A percentile compares a stretch with the other conserved stretches of the same genome.
These are phyloP conservation scores for Smallanthus sonchifolius DNA, from an alignment of 129 eudicot species.

Conservation along the genomic window DNA sequence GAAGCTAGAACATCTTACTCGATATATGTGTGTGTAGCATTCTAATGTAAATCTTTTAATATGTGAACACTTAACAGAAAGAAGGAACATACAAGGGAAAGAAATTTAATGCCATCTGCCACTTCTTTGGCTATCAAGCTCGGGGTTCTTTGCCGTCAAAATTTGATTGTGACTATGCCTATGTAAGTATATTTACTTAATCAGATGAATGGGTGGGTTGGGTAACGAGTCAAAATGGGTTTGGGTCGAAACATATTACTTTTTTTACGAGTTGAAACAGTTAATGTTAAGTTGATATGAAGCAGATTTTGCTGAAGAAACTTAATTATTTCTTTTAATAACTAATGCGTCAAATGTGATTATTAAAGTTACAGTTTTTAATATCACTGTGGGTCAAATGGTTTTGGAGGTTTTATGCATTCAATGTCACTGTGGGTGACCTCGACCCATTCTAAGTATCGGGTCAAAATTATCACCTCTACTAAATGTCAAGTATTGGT, in stretches of 20 bases:
- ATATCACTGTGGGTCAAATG: too few relatives aligned
- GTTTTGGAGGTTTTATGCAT: neutral
- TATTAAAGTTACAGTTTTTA: neutral
- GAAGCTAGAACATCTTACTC: conserved; percentile 5
- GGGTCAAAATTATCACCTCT: neutral
- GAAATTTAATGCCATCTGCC: conserved; percentile 95
- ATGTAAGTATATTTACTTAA: conserved; percentile 44
- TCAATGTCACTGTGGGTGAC: neutral
- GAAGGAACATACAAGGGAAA: conserved; percentile 99
- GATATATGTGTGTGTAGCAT: neutral
- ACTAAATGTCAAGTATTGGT: neutral
- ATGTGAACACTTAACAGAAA: conserved; percentile 65
- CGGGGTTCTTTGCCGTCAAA: conserved; percentile 98
- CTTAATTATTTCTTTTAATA: neutral
- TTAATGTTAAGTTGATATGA: neutral
- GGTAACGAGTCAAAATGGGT: neutral
- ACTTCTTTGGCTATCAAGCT: conserved; percentile 99
- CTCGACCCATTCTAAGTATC: neutral
- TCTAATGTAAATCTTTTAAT: conserved; percentile 10
- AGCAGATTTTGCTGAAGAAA: neutral
- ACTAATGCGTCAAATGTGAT: neutral
- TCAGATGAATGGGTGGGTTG: neutral
- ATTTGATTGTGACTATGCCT: conserved; percentile 94
- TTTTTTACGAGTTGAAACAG: neutral
- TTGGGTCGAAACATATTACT: neutral